Evolutionary conservation across 345 rosid genomes (phyloP).

Genomic region (Fremontodendron californicum): DNA sequence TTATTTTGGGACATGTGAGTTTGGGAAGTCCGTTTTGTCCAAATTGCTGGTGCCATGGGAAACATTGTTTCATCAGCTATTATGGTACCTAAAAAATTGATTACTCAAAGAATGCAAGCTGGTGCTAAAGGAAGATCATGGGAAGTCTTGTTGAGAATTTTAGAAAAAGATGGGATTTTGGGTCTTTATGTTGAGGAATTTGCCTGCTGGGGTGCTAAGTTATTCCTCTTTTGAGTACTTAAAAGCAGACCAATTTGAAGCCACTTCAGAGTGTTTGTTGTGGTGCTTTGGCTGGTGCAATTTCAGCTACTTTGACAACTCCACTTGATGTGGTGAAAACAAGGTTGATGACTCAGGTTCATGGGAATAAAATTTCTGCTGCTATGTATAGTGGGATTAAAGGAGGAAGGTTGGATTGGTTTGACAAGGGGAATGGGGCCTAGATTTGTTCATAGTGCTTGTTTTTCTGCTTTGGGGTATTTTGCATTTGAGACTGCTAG

Average conservation of each 20-base stretch:
- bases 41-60: conserved; percentile 94
- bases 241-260: conserved; percentile 61
- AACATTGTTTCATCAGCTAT: conserved; percentile 87
- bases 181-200: conserved; percentile 81
- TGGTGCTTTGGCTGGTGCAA: conserved; percentile 91
- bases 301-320: conserved; percentile 83
- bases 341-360: conserved; percentile 86
- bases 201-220: conserved; percentile 89
- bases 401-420: conserved; percentile 91
- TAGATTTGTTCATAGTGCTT: conserved; percentile 86
- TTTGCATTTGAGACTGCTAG: conserved; percentile 95
- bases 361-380: conserved; percentile 46
- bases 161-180: conserved; percentile 82
- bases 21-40: conserved; percentile 79
- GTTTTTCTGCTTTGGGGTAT: conserved; percentile 85
- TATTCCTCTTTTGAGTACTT: conserved; percentile 89
- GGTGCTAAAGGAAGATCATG: conserved; percentile 83
- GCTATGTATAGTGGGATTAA: conserved; percentile 63
- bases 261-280: conserved; percentile 84
- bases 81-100: conserved; percentile 91
- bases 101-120: conserved; percentile 90
- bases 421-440: conserved; percentile 85
- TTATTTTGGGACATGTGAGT: conserved; percentile 92
- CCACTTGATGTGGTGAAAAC: conserved; percentile 94
- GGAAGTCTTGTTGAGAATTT: conserved; percentile 58